phyloP scores from a whole-genome alignment of 129 eudicot species.

The Apium graveolens region DNA sequence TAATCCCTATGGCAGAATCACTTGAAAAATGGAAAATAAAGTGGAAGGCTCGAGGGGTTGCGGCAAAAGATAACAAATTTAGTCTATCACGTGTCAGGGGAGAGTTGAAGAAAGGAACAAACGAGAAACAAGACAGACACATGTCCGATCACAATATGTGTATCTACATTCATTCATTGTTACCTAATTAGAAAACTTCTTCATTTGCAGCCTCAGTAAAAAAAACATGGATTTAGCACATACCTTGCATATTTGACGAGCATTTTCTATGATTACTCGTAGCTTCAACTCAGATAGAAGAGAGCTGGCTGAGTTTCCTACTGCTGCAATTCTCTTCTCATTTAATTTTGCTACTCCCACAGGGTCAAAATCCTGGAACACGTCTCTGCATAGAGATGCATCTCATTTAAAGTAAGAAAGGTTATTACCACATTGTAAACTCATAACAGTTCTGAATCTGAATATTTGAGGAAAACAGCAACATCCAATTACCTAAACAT shows the following conservation, averaged over 20 bases:
- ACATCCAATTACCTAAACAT: slow-evolving; percentile 47
- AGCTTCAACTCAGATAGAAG: slow-evolving; percentile 82
- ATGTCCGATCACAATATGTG: neutral
- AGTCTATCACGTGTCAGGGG: neutral
- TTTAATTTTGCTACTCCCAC: slow-evolving; percentile 58
- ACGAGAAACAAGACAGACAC: neutral
- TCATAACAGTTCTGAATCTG: neutral
- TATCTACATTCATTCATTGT: neutral
- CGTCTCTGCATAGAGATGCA: slow-evolving; percentile 47
- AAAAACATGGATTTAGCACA: slow-evolving; percentile 1
- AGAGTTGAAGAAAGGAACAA: neutral
- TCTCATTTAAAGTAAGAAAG: slow-evolving; percentile 1
- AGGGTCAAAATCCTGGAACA: slow-evolving; percentile 76
- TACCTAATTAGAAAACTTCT: neutral
- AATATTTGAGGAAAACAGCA: neutral
- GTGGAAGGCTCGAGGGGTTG: neutral
- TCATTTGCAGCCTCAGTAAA: neutral
- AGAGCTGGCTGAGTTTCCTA: slow-evolving; percentile 62
- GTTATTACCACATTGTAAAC: slow-evolving; percentile 3
- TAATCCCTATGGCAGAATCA: neutral
- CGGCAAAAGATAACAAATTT: neutral
- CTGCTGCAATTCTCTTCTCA: slow-evolving; percentile 61
- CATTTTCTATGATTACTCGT: slow-evolving; percentile 70
- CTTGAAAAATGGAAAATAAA: neutral
- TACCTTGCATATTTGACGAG: slow-evolving; percentile 87